Base-by-base conservation (phyloP, 257 asterid species). In the Ophiorrhiza pumila region DNA sequence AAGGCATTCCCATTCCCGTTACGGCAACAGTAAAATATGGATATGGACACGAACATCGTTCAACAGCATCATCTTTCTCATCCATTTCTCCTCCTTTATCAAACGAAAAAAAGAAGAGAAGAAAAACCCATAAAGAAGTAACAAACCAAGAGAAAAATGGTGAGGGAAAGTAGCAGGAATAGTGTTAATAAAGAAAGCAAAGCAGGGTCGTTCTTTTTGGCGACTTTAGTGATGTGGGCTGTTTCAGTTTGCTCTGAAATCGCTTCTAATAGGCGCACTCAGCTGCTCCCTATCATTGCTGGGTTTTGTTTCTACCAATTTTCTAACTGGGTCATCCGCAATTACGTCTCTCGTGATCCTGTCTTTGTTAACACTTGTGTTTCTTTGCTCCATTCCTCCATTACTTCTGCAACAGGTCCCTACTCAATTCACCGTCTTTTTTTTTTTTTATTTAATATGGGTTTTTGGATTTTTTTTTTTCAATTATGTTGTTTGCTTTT, bases 341-440 rank as follows among this genome's bases (percentile, higher is more conserved):
- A 68, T 18, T 78, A 77, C 69, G 78, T 83, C 20, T 88, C 89
- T 50, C 94, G 86, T 47, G 96, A 89, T 52, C 91, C 93, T 13
- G 86, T 91, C 74, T 83, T 88, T 64, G 97, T 93, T 73, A 93
- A 93, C 83, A 91, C 97, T 42, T 88, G 90, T 73, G 93, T 91
- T 73, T 93, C 98, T 79, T 96, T 93, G 59, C 82, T 94, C 60
- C 98, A 94, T 72, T 91, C 98, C 64, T 87, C 87, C 81, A 80
- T 86, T 77, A 87, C 84, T 61, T 94, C 98, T 27, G 78, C 89
- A 39, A 76, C 87, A 58, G 96, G 96, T 90, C 37, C 82, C 84
- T 64, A 32, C 57, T 73, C 20, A 29, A 11, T 52, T 14, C 22
- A 5, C 34, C 14, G 57, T 15, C 15, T 45, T 45, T 4, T 56